These are phyloP conservation scores for Papiliotrema nemorosa DNA, from an alignment of 1,284 basidiomycete species.

Conservation along the genomic window DNA sequence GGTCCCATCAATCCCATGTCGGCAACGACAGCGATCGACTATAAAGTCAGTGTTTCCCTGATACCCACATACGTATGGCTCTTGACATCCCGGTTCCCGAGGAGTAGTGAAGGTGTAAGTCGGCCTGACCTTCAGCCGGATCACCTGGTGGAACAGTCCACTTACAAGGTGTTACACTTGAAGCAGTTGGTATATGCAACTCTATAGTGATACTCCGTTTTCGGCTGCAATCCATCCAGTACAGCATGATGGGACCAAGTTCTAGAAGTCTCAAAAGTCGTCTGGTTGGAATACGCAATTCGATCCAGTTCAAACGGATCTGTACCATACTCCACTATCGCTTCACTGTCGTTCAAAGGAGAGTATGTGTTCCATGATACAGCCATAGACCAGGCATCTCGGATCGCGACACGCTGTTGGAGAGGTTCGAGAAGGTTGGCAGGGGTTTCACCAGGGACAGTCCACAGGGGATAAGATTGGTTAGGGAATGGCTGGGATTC, in stretches of 20 bases:
- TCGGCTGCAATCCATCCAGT: conserved; percentile 19
- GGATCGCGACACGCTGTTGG: conserved; percentile 24
- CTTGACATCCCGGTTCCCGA: conserved; percentile 13
- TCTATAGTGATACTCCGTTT: conserved; percentile 27
- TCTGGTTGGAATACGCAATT: conserved; percentile 10
- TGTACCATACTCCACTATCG: conserved; percentile 18
- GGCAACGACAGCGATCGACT: conserved; percentile 25
- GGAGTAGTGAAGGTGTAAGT: conserved; percentile 26
- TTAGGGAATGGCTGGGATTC: conserved; percentile 10
- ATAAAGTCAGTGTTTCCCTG: no score
- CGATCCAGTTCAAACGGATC: conserved; percentile 21
- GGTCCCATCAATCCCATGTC: conserved; percentile 40
- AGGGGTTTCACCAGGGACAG: conserved; percentile 18
- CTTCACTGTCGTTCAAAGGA: conserved; percentile 13
- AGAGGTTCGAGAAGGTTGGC: conserved; percentile 22
- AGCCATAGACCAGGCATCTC: conserved; percentile 17
- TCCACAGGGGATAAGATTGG: conserved; percentile 15
- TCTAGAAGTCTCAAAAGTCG: conserved; percentile 19
- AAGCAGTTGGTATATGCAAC: conserved; percentile 17
- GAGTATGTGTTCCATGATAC: conserved; percentile 29
- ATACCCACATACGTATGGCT: conserved; percentile 15
- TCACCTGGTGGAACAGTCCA: neutral
- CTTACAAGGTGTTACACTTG: conserved; percentile 20
- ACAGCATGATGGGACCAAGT: conserved; percentile 24
- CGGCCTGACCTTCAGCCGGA: conserved; percentile 4